Percentiles rank a stretch among this genome's conserved stretches.
Evolutionary conservation across 345 rosid species (phyloP).

Genomic region (Abelmoschus esculentus): DNA sequence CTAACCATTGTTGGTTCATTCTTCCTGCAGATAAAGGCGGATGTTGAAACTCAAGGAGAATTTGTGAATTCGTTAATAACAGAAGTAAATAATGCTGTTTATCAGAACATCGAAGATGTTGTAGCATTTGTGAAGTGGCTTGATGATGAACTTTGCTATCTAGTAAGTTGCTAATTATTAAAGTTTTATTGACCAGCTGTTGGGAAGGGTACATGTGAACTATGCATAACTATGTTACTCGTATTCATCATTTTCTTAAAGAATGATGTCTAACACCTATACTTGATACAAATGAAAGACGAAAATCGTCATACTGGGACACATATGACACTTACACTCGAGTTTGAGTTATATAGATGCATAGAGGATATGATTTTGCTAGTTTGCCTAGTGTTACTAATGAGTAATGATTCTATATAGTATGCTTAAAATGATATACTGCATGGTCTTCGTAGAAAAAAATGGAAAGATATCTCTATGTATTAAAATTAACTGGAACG

Average conservation of each 20-base stretch:
- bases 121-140: constrained; percentile 80
- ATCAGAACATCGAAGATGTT: constrained; percentile 63
- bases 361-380: neutral
- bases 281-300: no score
- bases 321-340: neutral
- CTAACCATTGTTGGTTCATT: neutral
- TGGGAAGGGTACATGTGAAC: neutral
- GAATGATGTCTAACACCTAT: no score
- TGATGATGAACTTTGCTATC: constrained; percentile 73
- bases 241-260: neutral
- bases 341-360: neutral
- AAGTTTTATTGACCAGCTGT: neutral
- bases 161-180: constrained; percentile 35
- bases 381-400: neutral
- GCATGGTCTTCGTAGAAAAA: neutral
- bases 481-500: no score
- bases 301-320: no score
- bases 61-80: constrained; percentile 58
- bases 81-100: constrained; percentile 59
- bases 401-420: neutral
- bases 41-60: constrained; percentile 73
- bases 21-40: constrained; percentile 52
- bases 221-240: neutral
- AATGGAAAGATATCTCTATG: no score
- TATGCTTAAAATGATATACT: neutral